Conservation (phyloP, 1,139 yeast species). For the Scheffersomyces insectosa region DNA sequence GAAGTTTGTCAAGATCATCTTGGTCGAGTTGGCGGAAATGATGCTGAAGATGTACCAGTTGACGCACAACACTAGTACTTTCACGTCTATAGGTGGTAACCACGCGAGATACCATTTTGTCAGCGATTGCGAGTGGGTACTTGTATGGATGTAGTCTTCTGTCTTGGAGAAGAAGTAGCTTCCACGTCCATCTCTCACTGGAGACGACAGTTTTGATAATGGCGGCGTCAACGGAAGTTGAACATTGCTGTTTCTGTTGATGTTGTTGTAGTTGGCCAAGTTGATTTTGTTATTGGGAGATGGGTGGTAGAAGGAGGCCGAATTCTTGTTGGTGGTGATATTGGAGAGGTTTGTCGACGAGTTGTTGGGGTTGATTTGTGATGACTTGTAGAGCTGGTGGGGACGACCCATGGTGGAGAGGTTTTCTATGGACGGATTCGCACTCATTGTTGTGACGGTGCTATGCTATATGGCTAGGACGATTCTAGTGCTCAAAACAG, state of each 20-base stretch:
- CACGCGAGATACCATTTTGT: slow-evolving; percentile 2
- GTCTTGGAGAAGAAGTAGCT: neutral
- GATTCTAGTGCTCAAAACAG: neutral
- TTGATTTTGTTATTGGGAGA: slow-evolving; percentile 18
- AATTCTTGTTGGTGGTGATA: slow-evolving; percentile 5
- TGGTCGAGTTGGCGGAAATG: slow-evolving; percentile 77
- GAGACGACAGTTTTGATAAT: slow-evolving; percentile 34
- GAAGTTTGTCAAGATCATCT: slow-evolving; percentile 66
- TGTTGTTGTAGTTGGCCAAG: slow-evolving; percentile 11
- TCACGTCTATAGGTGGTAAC: slow-evolving; percentile 32
- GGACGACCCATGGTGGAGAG: neutral
- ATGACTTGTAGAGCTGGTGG: slow-evolving; percentile 6
- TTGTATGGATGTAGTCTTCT: neutral
- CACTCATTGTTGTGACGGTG: neutral
- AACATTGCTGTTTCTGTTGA: slow-evolving; percentile 6
- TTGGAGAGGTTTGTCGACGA: slow-evolving; percentile 28
- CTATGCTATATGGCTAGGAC: neutral
- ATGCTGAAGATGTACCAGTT: slow-evolving; percentile 85
- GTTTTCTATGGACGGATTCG: neutral
- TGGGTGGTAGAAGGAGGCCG: slow-evolving; percentile 15
- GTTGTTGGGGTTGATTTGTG: slow-evolving; percentile 24
- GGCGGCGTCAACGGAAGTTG: slow-evolving; percentile 40
- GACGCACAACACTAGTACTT: slow-evolving; percentile 50
- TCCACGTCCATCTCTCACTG: slow-evolving; percentile 20
- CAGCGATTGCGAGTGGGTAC: neutral